These are phyloP conservation scores for Endocladia muricata DNA, from an alignment of 31 red algal species.

Conservation along the genomic window DNA sequence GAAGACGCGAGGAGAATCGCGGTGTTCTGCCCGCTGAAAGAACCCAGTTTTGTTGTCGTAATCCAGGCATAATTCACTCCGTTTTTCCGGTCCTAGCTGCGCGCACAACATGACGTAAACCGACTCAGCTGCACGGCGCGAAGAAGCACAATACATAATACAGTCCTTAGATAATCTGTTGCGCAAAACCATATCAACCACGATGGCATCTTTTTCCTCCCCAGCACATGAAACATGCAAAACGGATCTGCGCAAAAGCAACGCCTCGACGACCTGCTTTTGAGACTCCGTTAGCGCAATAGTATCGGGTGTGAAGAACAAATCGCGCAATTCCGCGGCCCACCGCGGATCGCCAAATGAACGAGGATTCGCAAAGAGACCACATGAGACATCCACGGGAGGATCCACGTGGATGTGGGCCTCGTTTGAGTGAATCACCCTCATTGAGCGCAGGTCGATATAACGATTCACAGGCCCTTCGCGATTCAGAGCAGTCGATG, in stretches of 20 bases:
- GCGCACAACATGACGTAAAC: conserved; percentile 37
- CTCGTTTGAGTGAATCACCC: conserved; percentile 17
- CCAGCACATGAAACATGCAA: conserved; percentile 25
- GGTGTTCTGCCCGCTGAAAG: background rate
- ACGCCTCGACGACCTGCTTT: conserved; percentile 35
- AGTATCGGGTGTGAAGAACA: conserved; percentile 55
- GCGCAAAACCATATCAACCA: conserved; percentile 48
- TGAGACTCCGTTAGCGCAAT: conserved; percentile 37
- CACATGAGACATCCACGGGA: conserved; percentile 21
- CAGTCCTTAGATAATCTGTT: conserved; percentile 47
- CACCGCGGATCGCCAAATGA: conserved; percentile 9
- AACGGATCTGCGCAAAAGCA: conserved; percentile 45
- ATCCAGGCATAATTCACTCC: conserved; percentile 32
- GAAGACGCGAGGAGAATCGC: conserved; percentile 10
- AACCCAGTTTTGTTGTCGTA: conserved; percentile 13
- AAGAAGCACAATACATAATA: conserved; percentile 51
- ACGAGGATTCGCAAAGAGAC: conserved; percentile 12
- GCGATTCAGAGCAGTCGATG: conserved; percentile 43
- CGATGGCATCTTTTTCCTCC: conserved; percentile 33
- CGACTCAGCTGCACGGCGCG: conserved; percentile 40
- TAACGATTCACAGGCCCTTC: conserved; percentile 26
- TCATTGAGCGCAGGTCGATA: conserved; percentile 68
- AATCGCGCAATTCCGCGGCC: background rate
- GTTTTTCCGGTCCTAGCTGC: conserved; percentile 38
- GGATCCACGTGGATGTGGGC: conserved; percentile 28